These are phyloP conservation scores for Oryza longistaminata DNA, from an alignment of 176 grass and related monocot species.

Conservation along the genomic window DNA sequence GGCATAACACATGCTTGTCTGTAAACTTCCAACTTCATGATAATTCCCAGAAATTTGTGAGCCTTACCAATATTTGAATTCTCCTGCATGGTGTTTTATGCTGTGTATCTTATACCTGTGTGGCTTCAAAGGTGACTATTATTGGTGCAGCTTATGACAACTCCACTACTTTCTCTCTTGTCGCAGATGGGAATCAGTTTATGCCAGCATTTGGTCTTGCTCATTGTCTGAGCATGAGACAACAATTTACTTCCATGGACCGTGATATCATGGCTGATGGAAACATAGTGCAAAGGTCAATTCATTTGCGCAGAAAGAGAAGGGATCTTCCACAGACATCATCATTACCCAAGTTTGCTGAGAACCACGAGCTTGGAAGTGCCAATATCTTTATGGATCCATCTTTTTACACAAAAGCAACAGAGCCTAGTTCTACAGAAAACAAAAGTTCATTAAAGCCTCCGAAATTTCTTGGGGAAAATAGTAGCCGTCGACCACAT, in stretches of 20 bases:
- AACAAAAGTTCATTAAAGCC: slow-evolving; percentile 33
- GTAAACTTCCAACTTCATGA: slow-evolving; percentile 5
- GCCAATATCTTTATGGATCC: slow-evolving; percentile 59
- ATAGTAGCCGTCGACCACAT: slow-evolving; percentile 34
- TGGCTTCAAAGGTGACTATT: slow-evolving; percentile 22
- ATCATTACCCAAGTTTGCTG: slow-evolving; percentile 53
- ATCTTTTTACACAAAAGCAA: slow-evolving; percentile 52
- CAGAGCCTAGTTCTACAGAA: slow-evolving; percentile 54
- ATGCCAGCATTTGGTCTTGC: slow-evolving; percentile 59
- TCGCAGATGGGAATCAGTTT: slow-evolving; percentile 67
- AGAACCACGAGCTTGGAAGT: slow-evolving; percentile 63
- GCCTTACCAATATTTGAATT: slow-evolving; percentile 37
- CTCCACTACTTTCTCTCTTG: slow-evolving; percentile 28
- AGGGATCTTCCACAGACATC: slow-evolving; percentile 67
- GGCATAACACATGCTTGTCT: neutral
- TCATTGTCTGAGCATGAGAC: slow-evolving; percentile 56
- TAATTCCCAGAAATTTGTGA: slow-evolving; percentile 10
- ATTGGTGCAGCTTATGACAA: slow-evolving; percentile 18
- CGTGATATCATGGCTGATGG: slow-evolving; percentile 55
- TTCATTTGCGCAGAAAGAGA: slow-evolving; percentile 55
- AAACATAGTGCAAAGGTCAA: slow-evolving; percentile 51
- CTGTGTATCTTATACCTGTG: slow-evolving; percentile 6
- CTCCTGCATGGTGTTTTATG: slow-evolving; percentile 11
- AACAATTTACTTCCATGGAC: slow-evolving; percentile 60
- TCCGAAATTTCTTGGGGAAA: slow-evolving; percentile 55